These are phyloP conservation scores for Colletotrichum eremochloae DNA, from an alignment of 2,329 filamentous ascomycete species.

Conservation along the genomic window DNA sequence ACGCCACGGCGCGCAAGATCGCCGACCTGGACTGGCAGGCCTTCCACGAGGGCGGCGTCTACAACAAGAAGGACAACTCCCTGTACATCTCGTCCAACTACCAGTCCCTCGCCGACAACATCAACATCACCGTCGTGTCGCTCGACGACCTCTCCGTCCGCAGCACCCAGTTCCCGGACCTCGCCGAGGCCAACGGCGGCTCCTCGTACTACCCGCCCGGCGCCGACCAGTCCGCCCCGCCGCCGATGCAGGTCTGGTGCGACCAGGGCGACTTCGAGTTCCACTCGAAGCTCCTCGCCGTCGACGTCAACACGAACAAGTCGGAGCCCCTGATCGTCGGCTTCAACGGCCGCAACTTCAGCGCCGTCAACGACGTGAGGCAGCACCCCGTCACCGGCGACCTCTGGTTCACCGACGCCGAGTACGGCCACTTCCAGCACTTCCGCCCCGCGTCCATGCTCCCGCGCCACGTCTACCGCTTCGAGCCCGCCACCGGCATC, in stretches of 20 bases:
- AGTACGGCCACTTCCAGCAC: slow-evolving; percentile 62
- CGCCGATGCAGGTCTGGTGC: slow-evolving; percentile 44
- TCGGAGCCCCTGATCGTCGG: slow-evolving; percentile 37
- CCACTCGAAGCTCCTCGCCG: slow-evolving; percentile 39
- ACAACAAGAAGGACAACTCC: slow-evolving; percentile 42
- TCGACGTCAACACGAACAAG: slow-evolving; percentile 43
- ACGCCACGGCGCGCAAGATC: slow-evolving; percentile 38
- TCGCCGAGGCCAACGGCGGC: slow-evolving; percentile 45
- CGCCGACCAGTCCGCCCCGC: slow-evolving; percentile 32
- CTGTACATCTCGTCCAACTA: slow-evolving; percentile 42
- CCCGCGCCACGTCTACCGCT: slow-evolving; percentile 64
- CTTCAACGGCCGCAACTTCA: slow-evolving; percentile 52
- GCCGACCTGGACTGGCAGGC: slow-evolving; percentile 39
- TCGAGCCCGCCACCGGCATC: slow-evolving; percentile 54
- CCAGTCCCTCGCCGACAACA: slow-evolving; percentile 35
- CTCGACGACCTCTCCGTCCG: slow-evolving; percentile 42
- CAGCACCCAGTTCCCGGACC: slow-evolving; percentile 43
- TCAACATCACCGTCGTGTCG: slow-evolving; percentile 44
- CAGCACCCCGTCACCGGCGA: slow-evolving; percentile 55
- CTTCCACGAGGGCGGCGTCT: slow-evolving; percentile 43
- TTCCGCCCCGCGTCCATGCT: slow-evolving; percentile 59
- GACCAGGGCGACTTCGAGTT: slow-evolving; percentile 38
- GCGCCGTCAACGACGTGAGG: slow-evolving; percentile 64
- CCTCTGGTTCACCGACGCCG: slow-evolving; percentile 65
- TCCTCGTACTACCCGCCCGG: slow-evolving; percentile 44